These are phyloP conservation scores for Limnomonas spitsbergensis DNA, from an alignment of 139 green algal species.

Conservation along the genomic window DNA sequence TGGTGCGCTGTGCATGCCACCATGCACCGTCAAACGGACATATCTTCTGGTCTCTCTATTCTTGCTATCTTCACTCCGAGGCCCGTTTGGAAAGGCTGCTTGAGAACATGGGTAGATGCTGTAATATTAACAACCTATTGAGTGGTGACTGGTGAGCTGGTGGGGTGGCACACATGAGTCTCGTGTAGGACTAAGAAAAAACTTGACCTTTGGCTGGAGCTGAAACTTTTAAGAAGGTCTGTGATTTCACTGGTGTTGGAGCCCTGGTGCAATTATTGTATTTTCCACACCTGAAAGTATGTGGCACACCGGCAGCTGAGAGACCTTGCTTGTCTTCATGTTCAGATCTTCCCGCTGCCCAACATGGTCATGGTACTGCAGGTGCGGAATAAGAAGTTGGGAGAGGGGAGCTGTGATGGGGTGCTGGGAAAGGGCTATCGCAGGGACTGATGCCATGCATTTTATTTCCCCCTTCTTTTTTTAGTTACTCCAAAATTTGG, in stretches of 20 bases:
- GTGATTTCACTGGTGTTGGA: background rate
- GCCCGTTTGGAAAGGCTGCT: background rate
- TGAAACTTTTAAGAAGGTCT: background rate
- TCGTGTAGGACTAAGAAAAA: background rate
- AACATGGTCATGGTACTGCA: constrained; percentile 43
- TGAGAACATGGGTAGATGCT: background rate
- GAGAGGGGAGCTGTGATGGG: no score
- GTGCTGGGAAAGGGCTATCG: no score
- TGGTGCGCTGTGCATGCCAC: background rate
- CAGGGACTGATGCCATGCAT: background rate
- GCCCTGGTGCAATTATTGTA: background rate
- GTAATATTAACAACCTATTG: no score
- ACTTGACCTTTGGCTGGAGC: background rate
- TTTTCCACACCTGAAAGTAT: background rate
- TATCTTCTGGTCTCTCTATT: background rate
- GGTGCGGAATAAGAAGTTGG: constrained; percentile 22
- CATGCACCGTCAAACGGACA: background rate
- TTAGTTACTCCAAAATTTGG: background rate
- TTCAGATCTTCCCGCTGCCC: constrained; percentile 34
- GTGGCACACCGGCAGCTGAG: background rate
- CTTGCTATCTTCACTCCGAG: background rate
- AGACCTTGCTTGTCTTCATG: background rate
- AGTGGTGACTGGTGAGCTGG: no score
- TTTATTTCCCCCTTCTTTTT: background rate
- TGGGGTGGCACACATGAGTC: no score